Conservation (phyloP, 2,329 filamentous ascomycete species). For the Aspergillus sp. region DNA sequence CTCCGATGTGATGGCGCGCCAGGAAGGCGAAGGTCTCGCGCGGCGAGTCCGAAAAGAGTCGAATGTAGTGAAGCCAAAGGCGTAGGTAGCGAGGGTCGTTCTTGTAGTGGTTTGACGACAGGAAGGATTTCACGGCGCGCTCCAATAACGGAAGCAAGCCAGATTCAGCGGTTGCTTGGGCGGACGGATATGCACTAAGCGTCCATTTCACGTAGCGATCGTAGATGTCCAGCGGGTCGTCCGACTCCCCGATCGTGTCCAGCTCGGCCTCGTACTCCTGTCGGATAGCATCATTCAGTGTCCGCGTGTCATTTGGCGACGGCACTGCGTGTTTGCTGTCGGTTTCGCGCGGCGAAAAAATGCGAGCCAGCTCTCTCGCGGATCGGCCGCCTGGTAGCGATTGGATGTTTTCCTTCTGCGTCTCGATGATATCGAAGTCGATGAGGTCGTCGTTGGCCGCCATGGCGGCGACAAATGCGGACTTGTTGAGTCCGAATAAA, state of each 20-base stretch:
- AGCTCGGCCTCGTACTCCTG: constrained; percentile 86
- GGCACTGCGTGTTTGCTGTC: constrained; percentile 58
- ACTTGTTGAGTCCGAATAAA: neutral
- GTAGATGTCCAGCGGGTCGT: constrained; percentile 93
- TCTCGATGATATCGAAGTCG: constrained; percentile 88
- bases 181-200: constrained; percentile 88
- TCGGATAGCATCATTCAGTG: constrained; percentile 75
- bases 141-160: constrained; percentile 86
- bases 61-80: constrained; percentile 91
- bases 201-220: constrained; percentile 98
- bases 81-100: constrained; percentile 93
- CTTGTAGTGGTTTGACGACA: constrained; percentile 82
- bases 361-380: constrained; percentile 80
- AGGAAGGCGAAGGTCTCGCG: constrained; percentile 91
- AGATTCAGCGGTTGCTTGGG: constrained; percentile 88
- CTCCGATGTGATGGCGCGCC: constrained; percentile 82
- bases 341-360: constrained; percentile 55
- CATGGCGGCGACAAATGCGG: constrained; percentile 52
- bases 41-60: constrained; percentile 88
- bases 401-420: constrained; percentile 97
- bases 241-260: constrained; percentile 74
- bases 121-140: constrained; percentile 86
- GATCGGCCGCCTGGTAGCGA: constrained; percentile 84
- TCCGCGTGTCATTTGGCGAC: constrained; percentile 70
- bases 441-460: constrained; percentile 44